Percentiles rank a stretch among this genome's conserved stretches.
phyloP scores from a whole-genome alignment of 2,329 filamentous ascomycete genomes.

The Rhexocercosporidium sp. region DNA sequence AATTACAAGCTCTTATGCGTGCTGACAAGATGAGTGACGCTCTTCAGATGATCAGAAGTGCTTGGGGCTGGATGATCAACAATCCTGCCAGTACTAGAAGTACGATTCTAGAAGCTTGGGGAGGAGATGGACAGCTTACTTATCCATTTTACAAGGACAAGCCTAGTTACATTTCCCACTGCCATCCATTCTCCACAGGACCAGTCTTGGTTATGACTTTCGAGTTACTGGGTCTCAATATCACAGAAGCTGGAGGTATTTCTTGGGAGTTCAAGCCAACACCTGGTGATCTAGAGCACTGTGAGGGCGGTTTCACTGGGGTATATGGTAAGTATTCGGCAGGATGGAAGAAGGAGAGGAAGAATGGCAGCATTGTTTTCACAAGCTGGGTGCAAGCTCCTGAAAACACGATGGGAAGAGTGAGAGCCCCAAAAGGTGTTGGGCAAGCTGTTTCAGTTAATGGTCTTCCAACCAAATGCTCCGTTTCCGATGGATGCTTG shows the following conservation, averaged over 20 bases:
- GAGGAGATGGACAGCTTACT: constrained; percentile 58
- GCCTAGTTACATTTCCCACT: constrained; percentile 50
- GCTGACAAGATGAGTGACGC: constrained; percentile 55
- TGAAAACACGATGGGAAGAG: constrained; percentile 4
- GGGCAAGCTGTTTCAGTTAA: not conserved
- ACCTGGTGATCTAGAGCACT: constrained; percentile 46
- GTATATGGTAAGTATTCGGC: constrained; percentile 46
- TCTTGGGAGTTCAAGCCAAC: constrained; percentile 48
- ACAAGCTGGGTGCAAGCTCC: constrained; percentile 13
- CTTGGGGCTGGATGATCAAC: constrained; percentile 66
- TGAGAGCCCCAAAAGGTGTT: not conserved
- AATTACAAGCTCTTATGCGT: constrained; percentile 61
- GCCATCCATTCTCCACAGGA: constrained; percentile 55
- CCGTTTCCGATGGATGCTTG: not conserved
- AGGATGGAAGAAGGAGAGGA: constrained; percentile 33
- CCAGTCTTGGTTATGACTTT: constrained; percentile 52
- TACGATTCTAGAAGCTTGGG: constrained; percentile 64
- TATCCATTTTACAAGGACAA: constrained; percentile 58
- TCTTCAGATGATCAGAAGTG: constrained; percentile 59
- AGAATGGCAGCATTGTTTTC: constrained; percentile 12
- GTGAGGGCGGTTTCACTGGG: constrained; percentile 48
- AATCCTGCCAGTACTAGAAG: constrained; percentile 61
- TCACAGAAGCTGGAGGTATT: constrained; percentile 44
- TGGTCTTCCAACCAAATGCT: not conserved
- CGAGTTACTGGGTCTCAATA: constrained; percentile 48